These are phyloP conservation scores for Salix viminalis DNA, from an alignment of 345 rosid genomes.

Conservation along the genomic window DNA sequence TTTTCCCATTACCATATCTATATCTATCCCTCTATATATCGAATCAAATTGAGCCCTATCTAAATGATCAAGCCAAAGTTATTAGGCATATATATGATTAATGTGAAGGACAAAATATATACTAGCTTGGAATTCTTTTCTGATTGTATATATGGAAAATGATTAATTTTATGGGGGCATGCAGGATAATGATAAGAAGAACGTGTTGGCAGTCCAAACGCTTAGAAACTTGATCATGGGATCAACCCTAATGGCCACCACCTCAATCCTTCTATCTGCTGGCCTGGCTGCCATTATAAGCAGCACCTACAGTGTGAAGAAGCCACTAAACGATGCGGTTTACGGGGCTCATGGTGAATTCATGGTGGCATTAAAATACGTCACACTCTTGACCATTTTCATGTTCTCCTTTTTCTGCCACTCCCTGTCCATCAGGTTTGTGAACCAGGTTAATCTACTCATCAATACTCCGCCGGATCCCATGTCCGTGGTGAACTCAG, in stretches of 20 bases:
- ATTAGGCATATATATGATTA: too few relatives aligned
- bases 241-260: constrained; percentile 92
- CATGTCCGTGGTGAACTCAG: constrained; percentile 30
- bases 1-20: too few relatives aligned
- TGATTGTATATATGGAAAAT: too few relatives aligned
- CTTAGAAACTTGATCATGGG: constrained; percentile 93
- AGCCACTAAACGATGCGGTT: constrained; percentile 63
- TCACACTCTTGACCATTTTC: constrained; percentile 59
- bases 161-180: not conserved
- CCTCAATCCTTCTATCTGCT: constrained; percentile 74
- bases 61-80: too few relatives aligned
- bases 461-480: constrained; percentile 59
- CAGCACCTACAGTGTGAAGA: constrained; percentile 87
- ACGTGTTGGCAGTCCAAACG: constrained; percentile 80
- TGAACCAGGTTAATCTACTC: constrained; percentile 78
- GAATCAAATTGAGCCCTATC: too few relatives aligned
- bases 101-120: too few relatives aligned
- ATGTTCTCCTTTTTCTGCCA: constrained; percentile 85
- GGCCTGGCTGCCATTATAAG: constrained; percentile 86
- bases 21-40: too few relatives aligned
- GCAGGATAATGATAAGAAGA: constrained; percentile 94
- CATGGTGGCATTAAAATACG: constrained; percentile 76
- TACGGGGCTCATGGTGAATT: constrained; percentile 88
- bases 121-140: too few relatives aligned
- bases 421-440: constrained; percentile 67